Conservation (phyloP, 2,329 filamentous ascomycete genomes). For the Pseudogymnoascus sp. region DNA sequence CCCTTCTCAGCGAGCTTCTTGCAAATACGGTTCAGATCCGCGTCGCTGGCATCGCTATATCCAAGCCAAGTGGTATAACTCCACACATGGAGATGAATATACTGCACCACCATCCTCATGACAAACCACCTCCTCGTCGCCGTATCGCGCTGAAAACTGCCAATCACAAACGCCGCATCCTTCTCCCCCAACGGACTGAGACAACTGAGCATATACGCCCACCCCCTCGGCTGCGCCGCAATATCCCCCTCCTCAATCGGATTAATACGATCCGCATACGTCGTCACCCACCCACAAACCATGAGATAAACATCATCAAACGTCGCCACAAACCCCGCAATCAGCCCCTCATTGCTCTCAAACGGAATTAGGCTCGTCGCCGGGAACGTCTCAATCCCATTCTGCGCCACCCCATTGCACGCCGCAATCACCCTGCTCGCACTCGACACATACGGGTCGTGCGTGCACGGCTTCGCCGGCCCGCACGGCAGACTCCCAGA, state of each 20-base stretch:
- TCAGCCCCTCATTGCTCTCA: neutral
- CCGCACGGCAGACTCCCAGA: neutral
- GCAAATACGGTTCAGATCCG: conserved; percentile 18
- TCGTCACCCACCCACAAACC: conserved; percentile 24
- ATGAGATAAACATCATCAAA: conserved; percentile 17
- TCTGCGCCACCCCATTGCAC: neutral
- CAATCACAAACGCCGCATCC: neutral
- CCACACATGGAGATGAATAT: conserved; percentile 30
- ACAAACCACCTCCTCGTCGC: conserved; percentile 29
- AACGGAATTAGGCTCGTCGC: neutral
- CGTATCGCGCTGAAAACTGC: conserved; percentile 26
- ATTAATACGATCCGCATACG: conserved; percentile 19
- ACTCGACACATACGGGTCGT: neutral
- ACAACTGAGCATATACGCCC: conserved; percentile 30
- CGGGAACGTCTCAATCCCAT: neutral
- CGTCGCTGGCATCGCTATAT: conserved; percentile 22
- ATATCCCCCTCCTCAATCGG: conserved; percentile 17
- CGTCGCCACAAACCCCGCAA: conserved; percentile 10
- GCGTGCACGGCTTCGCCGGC: neutral
- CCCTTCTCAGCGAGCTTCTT: conserved; percentile 20
- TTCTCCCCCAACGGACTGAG: neutral
- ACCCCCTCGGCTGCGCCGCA: conserved; percentile 17
- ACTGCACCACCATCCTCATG: conserved; percentile 32
- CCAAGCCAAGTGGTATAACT: conserved; percentile 28
- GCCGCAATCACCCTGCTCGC: neutral